phyloP scores from a whole-genome alignment of 202 grass and related monocot genomes.

The Carex arenaria region DNA sequence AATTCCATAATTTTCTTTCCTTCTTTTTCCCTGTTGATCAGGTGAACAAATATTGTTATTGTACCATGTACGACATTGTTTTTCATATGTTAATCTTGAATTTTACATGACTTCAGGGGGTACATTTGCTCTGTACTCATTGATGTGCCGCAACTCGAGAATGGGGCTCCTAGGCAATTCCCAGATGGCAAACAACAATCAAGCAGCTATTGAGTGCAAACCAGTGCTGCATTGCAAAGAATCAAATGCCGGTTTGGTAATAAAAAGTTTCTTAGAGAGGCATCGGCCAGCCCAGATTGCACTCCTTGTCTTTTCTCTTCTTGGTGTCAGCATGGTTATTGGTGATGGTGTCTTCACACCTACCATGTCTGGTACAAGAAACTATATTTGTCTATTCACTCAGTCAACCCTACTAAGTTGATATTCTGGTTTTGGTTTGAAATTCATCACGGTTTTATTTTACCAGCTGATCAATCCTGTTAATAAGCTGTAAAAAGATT shows the following conservation, averaged over 20 bases:
- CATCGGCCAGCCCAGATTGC: slow-evolving; percentile 45
- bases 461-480: not conserved
- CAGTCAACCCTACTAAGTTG: not conserved
- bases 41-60: not conserved
- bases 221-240: slow-evolving; percentile 29
- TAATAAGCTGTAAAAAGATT: not conserved
- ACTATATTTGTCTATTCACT: not conserved
- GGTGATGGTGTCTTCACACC: slow-evolving; percentile 93
- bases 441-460: not conserved
- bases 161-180: slow-evolving; percentile 49
- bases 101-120: slow-evolving; percentile 44
- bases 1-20: not conserved
- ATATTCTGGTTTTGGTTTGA: not conserved
- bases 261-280: slow-evolving; percentile 79
- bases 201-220: slow-evolving; percentile 57
- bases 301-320: slow-evolving; percentile 77
- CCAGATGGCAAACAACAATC: slow-evolving; percentile 41
- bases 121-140: slow-evolving; percentile 87
- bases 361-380: slow-evolving; percentile 68
- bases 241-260: slow-evolving; percentile 27
- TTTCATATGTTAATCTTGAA: not conserved
- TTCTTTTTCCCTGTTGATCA: not conserved
- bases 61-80: not conserved
- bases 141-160: slow-evolving; percentile 90
- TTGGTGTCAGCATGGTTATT: slow-evolving; percentile 92